A percentile compares a stretch with the other conserved stretches of the same genome.
Conservation (phyloP, 495 filamentous ascomycete genomes). For the Xylaria grammica region DNA sequence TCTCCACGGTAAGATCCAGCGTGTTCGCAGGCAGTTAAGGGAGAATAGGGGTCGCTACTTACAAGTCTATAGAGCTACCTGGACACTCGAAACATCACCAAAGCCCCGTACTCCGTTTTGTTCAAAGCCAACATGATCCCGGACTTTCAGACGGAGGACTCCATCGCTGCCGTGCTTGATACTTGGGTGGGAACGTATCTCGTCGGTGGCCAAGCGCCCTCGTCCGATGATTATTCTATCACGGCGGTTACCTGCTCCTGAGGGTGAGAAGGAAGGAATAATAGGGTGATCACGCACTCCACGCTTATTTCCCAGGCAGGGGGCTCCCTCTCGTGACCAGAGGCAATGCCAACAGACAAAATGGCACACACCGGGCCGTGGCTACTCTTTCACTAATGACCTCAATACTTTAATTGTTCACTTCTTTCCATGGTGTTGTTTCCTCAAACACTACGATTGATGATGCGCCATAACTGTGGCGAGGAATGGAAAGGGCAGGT, state of each 20-base stretch:
- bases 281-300: neutral
- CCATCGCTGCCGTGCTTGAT: neutral
- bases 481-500: neutral
- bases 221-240: constrained; percentile 2
- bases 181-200: constrained; percentile 13
- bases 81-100: constrained; percentile 13
- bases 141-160: neutral
- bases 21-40: neutral
- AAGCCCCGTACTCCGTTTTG: constrained; percentile 14
- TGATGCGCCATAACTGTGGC: neutral
- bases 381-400: constrained; percentile 11
- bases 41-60: neutral
- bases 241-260: constrained; percentile 6
- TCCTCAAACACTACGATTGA: neutral
- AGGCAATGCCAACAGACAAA: neutral
- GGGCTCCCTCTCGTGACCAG: neutral
- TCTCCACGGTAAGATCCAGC: constrained; percentile 13
- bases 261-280: neutral
- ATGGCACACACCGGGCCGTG: neutral
- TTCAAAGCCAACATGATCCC: constrained; percentile 19
- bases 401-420: neutral
- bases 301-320: neutral
- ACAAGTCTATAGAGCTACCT: constrained; percentile 1
- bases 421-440: neutral
- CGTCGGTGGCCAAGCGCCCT: neutral